Conservation (phyloP, 1,139 yeast species). For the Casaregolazyma lundiana region DNA sequence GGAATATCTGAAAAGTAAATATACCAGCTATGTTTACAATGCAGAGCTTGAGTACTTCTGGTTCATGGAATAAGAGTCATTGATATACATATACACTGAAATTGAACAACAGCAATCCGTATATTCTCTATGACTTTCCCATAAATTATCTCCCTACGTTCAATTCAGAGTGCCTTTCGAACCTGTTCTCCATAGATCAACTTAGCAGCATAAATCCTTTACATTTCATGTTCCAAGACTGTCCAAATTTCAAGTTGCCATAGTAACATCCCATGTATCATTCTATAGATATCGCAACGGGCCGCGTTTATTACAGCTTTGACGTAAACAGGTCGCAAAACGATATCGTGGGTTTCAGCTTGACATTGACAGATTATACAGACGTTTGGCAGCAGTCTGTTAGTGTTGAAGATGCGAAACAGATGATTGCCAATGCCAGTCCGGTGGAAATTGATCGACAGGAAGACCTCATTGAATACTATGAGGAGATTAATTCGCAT, state of each 20-base stretch:
- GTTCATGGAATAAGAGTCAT: too few relatives aligned
- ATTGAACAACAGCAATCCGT: too few relatives aligned
- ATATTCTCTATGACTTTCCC: too few relatives aligned
- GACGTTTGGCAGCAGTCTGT: neutral
- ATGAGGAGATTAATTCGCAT: neutral
- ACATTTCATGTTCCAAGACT: too few relatives aligned
- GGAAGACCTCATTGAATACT: slow-evolving; percentile 2
- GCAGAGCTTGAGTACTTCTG: too few relatives aligned
- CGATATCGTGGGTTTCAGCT: neutral
- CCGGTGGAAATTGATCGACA: slow-evolving; percentile 3
- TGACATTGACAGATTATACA: neutral
- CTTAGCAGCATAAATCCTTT: too few relatives aligned
- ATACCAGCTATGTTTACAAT: too few relatives aligned
- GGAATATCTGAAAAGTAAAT: too few relatives aligned
- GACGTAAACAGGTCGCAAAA: neutral
- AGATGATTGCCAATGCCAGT: slow-evolving; percentile 1
- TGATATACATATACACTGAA: too few relatives aligned
- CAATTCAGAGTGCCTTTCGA: too few relatives aligned
- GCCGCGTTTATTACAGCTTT: neutral
- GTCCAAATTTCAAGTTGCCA: neutral
- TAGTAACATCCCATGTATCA: neutral
- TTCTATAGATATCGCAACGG: neutral
- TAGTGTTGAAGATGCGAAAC: neutral
- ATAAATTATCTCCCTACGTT: too few relatives aligned
- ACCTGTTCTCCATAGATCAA: too few relatives aligned